Evolutionary conservation across 371 early-diverging fungal genomes (phyloP), one percentile per base, ranked within the genome.

Genomic region (Apophysomyces elegans): DNA sequence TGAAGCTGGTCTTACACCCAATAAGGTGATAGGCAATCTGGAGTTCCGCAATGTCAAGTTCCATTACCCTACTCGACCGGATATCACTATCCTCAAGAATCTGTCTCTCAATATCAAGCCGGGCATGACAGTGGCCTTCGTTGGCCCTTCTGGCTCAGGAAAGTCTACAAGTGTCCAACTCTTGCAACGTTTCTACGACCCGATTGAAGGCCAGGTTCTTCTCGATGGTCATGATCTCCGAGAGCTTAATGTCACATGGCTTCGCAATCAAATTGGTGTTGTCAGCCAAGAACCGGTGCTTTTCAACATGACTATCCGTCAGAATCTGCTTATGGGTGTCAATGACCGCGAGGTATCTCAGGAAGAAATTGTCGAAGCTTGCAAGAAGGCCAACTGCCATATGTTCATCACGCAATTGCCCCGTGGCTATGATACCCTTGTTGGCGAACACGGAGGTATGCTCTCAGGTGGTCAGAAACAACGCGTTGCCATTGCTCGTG

Each of bases 201-300:
- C 90, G 0, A 64, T 72, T 12, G 62, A 57, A 26, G 95, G 94
- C 43, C 66, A 70, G 1, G 81, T 94, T 37, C 61, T 69, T 13
- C 36, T 94, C n/a, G 94, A 95, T 65, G 91, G 92, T 38, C 70
- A 78, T 16, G 82, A 90, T 56, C 73, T 93, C 47, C 76, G 80
- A 38, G 84, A 84, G 16, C 74, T 87, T 57, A 91, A 93, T 68
- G 61, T 92, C 4, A 70, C 79, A 14, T 88, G 86, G 80, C 75
- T 94, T 6, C 91, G 95, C 7, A 75, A 76, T 39, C 88, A 84
- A 58, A 89, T 96, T 43, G 94, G 94, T 47, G 79, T 94, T 56
- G 96, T 96, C n/a, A 83, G 89, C 4, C 93, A 94, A 72, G 95
- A 95, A 66, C 96, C 96, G 7, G 85, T 90, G 36, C 72, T 96